Conservation (phyloP, 2,329 filamentous ascomycete species). For the Sporothrix protearum region DNA sequence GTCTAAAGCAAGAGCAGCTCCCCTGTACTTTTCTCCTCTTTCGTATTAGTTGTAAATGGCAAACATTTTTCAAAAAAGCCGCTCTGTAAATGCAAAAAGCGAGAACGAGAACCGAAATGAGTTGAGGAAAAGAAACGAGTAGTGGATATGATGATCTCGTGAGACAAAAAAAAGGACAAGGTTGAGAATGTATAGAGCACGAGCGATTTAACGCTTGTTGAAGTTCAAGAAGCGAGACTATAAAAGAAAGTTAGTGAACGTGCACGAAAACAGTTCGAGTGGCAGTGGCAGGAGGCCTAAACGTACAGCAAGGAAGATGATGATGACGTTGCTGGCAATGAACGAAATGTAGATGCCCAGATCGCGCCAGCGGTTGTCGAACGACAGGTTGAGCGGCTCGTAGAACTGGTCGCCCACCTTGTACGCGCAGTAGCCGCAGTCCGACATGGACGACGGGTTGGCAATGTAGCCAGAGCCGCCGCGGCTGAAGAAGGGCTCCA, state of each 20-base stretch:
- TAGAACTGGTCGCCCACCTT: slow-evolving; percentile 79
- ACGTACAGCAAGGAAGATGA: slow-evolving; percentile 53
- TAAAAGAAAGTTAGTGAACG: too few relatives aligned
- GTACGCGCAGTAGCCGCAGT: slow-evolving; percentile 80
- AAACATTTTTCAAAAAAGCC: background rate
- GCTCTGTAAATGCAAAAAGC: background rate
- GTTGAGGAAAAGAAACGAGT: background rate
- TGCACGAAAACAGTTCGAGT: too few relatives aligned
- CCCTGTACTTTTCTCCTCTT: background rate
- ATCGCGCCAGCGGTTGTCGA: slow-evolving; percentile 71
- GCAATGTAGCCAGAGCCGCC: slow-evolving; percentile 72
- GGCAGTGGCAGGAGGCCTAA: background rate
- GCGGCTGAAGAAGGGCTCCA: slow-evolving; percentile 62
- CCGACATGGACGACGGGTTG: slow-evolving; percentile 56
- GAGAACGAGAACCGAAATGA: background rate
- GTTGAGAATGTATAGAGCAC: background rate
- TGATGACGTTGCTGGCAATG: slow-evolving; percentile 71
- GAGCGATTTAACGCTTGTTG: slow-evolving; percentile 41
- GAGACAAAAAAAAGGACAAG: background rate
- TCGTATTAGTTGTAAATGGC: background rate
- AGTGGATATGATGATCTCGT: background rate
- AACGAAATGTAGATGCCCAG: slow-evolving; percentile 75
- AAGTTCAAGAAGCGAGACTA: slow-evolving; percentile 53
- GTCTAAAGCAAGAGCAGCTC: too few relatives aligned
- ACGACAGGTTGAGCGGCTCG: slow-evolving; percentile 61